Percentiles rank a stretch among this genome's conserved stretches.
Evolutionary conservation across 495 filamentous ascomycete genomes (phyloP).

Genomic region (Penicillium alfredii): DNA sequence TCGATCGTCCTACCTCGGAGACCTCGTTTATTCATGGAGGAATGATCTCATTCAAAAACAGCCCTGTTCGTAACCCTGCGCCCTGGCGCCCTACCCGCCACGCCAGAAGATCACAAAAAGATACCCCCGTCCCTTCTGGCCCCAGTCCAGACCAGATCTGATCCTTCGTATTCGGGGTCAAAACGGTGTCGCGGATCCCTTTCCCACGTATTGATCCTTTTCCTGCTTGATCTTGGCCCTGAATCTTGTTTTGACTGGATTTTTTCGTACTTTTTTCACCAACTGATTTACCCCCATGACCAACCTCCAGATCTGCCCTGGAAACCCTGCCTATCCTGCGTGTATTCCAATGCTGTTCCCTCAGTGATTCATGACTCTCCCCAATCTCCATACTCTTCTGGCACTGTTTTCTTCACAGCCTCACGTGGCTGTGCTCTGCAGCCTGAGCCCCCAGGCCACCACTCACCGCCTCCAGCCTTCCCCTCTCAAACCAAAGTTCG

Average conservation of each 20-base stretch:
- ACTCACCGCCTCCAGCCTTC: slow-evolving; percentile 24
- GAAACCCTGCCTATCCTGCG: neutral
- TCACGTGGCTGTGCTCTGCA: neutral
- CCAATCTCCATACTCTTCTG: neutral
- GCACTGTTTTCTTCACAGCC: neutral
- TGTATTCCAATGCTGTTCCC: no score
- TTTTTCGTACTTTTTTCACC: neutral
- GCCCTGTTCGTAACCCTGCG: slow-evolving; percentile 7
- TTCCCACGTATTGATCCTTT: slow-evolving; percentile 1
- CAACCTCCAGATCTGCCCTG: slow-evolving; percentile 19
- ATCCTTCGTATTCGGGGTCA: slow-evolving; percentile 4
- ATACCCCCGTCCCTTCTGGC: slow-evolving; percentile 1
- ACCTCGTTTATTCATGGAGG: slow-evolving; percentile 11
- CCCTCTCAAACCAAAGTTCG: slow-evolving; percentile 22
- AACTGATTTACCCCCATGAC: slow-evolving; percentile 14
- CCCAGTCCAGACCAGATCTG: slow-evolving; percentile 14
- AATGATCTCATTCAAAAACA: slow-evolving; percentile 12
- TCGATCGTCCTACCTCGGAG: slow-evolving; percentile 21
- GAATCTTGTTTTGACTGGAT: slow-evolving; percentile 1
- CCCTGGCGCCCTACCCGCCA: slow-evolving; percentile 12
- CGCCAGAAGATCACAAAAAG: slow-evolving; percentile 16
- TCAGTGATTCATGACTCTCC: no score
- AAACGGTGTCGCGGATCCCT: no score
- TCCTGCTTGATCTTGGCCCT: no score
- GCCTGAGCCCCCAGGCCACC: slow-evolving; percentile 10